phyloP scores from a whole-genome alignment of 2,329 filamentous ascomycete genomes.

The Plectosphaerella plurivora region DNA sequence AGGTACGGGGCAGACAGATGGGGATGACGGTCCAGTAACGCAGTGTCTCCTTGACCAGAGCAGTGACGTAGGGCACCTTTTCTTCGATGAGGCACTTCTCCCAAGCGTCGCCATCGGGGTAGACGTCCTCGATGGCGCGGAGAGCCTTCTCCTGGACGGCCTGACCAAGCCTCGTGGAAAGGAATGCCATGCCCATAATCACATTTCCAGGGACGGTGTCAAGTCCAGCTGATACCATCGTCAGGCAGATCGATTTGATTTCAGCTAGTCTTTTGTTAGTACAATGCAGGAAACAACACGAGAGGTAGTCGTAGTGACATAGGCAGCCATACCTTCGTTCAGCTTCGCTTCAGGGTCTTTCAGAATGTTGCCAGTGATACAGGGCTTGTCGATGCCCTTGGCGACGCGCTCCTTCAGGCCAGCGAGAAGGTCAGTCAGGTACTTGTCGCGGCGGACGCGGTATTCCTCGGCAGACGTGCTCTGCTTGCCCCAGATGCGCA shows the following conservation, averaged over 20 bases:
- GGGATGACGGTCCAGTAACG: conserved; percentile 78
- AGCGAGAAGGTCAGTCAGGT: conserved; percentile 61
- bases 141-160: conserved; percentile 67
- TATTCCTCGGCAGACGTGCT: conserved; percentile 62
- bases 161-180: conserved; percentile 64
- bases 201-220: conserved; percentile 79
- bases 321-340: conserved; percentile 16
- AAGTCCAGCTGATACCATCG: conserved; percentile 76
- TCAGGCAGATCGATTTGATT: conserved; percentile 75
- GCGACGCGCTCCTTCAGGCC: conserved; percentile 39
- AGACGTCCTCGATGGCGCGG: conserved; percentile 64
- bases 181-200: conserved; percentile 73
- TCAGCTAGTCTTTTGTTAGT: conserved; percentile 42
- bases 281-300: background rate
- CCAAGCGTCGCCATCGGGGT: conserved; percentile 74
- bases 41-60: conserved; percentile 72
- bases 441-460: conserved; percentile 64
- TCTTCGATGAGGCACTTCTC: conserved; percentile 67
- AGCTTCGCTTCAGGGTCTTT: conserved; percentile 41
- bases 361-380: conserved; percentile 47
- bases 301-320: background rate
- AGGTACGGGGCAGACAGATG: conserved; percentile 69
- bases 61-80: conserved; percentile 72
- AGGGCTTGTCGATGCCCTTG: conserved; percentile 34
- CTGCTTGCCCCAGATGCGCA: conserved; percentile 59